A percentile compares a stretch with the other conserved stretches of the same genome.
Conservation (phyloP, 805 yeast genomes). For the Starmera amethionina region DNA sequence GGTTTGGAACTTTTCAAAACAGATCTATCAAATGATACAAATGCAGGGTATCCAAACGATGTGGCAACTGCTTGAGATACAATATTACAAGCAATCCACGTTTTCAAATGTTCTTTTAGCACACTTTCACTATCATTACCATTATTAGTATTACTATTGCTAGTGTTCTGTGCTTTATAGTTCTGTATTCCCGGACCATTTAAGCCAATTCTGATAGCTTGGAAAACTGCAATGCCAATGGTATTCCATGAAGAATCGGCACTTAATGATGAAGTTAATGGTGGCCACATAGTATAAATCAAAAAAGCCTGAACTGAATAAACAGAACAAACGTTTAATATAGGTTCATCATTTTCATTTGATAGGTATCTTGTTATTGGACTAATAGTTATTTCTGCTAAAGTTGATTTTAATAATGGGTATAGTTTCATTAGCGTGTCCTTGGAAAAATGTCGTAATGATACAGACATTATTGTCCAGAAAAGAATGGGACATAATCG, state of each 20-base stretch:
- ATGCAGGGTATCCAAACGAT: conserved; percentile 91
- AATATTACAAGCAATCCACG: conserved; percentile 91
- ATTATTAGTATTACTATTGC: conserved; percentile 25
- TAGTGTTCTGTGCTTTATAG: conserved; percentile 33
- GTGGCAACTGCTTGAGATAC: conserved; percentile 87
- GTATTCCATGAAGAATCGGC: conserved; percentile 97
- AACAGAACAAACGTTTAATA: conserved; percentile 81
- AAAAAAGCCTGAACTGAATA: conserved; percentile 91
- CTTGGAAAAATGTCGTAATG: conserved; percentile 54
- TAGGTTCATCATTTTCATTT: conserved; percentile 69
- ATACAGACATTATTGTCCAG: conserved; percentile 88
- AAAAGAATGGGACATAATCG: conserved; percentile 78
- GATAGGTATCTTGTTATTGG: conserved; percentile 84
- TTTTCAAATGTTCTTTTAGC: conserved; percentile 68
- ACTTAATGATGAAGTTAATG: conserved; percentile 84
- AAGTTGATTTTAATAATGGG: conserved; percentile 59
- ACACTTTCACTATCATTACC: conserved; percentile 17
- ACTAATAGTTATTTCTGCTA: conserved; percentile 82
- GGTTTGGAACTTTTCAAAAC: conserved; percentile 44
- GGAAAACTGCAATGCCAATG: conserved; percentile 85
- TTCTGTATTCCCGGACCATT: conserved; percentile 60
- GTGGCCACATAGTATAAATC: conserved; percentile 91
- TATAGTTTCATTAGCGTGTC: conserved; percentile 46
- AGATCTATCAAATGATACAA: conserved; percentile 73
- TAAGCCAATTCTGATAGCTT: conserved; percentile 85